These are phyloP conservation scores for Podospora didyma DNA, from an alignment of 495 filamentous ascomycete genomes.

Conservation along the genomic window DNA sequence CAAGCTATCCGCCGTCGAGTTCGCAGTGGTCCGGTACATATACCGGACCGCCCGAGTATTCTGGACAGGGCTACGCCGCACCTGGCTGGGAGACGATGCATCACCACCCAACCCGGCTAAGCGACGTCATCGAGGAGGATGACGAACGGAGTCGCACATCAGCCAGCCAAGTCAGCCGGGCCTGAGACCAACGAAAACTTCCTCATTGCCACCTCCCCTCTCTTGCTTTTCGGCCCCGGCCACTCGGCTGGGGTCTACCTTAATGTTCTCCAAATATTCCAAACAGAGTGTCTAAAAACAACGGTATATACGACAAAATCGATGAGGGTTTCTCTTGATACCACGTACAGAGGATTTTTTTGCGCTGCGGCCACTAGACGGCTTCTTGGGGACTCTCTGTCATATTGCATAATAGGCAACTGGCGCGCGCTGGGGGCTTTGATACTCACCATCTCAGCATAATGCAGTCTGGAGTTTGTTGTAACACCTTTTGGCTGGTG, in stretches of 20 bases:
- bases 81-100: slow-evolving; percentile 79
- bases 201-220: too few relatives aligned
- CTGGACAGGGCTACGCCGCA: slow-evolving; percentile 60
- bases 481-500: too few relatives aligned
- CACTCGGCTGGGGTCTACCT: too few relatives aligned
- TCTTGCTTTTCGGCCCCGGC: too few relatives aligned
- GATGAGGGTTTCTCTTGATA: too few relatives aligned
- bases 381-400: not conserved
- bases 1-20: slow-evolving; percentile 33
- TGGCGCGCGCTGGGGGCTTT: too few relatives aligned
- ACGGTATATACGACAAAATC: not conserved
- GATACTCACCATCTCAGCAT: too few relatives aligned
- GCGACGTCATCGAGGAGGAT: slow-evolving; percentile 88
- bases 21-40: slow-evolving; percentile 30
- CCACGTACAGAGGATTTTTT: too few relatives aligned
- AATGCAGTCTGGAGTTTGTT: too few relatives aligned
- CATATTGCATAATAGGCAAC: too few relatives aligned
- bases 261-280: too few relatives aligned
- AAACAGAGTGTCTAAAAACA: not conserved
- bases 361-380: not conserved
- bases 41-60: slow-evolving; percentile 39
- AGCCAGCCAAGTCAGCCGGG: slow-evolving; percentile 45
- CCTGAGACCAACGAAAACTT: slow-evolving; percentile 9
- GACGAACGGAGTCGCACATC: slow-evolving; percentile 66
- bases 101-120: slow-evolving; percentile 90